These are phyloP conservation scores for Chenopodium suecicum DNA, from an alignment of 148 eudicot genomes.

Conservation along the genomic window DNA sequence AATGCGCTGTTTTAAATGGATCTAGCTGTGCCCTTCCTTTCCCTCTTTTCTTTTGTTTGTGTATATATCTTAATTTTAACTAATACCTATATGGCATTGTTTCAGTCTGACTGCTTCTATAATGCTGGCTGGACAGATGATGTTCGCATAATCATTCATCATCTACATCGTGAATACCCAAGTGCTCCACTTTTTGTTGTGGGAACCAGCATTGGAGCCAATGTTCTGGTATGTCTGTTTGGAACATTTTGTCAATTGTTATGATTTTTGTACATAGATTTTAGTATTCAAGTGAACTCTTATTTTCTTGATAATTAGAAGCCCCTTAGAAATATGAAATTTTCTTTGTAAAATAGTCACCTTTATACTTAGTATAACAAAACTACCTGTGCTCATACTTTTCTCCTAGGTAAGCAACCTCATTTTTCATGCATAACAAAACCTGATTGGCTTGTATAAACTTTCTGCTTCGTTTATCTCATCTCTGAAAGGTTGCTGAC, in stretches of 20 bases:
- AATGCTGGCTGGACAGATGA: constrained; percentile 98
- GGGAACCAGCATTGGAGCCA: constrained; percentile 96
- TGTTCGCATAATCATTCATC: constrained; percentile 53
- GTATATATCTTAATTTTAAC: background rate
- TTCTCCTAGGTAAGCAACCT: background rate
- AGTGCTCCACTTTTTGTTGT: constrained; percentile 65
- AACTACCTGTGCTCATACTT: background rate
- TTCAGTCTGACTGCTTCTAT: constrained; percentile 90
- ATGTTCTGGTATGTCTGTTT: constrained; percentile 61
- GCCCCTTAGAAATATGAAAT: background rate
- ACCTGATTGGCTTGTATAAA: too few relatives aligned
- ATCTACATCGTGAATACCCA: constrained; percentile 70
- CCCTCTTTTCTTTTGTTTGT: background rate
- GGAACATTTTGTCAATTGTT: background rate
- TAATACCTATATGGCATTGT: background rate
- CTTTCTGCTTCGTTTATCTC: too few relatives aligned
- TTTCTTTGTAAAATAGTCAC: too few relatives aligned
- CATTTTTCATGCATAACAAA: too few relatives aligned
- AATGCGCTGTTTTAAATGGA: background rate
- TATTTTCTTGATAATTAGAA: background rate
- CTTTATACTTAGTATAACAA: background rate
- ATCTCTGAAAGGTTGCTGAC: too few relatives aligned
- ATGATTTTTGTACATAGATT: background rate
- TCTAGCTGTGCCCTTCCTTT: background rate
- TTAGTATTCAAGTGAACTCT: background rate